Conservation (phyloP, 257 asterid genomes). For the Eustoma russellianum region DNA sequence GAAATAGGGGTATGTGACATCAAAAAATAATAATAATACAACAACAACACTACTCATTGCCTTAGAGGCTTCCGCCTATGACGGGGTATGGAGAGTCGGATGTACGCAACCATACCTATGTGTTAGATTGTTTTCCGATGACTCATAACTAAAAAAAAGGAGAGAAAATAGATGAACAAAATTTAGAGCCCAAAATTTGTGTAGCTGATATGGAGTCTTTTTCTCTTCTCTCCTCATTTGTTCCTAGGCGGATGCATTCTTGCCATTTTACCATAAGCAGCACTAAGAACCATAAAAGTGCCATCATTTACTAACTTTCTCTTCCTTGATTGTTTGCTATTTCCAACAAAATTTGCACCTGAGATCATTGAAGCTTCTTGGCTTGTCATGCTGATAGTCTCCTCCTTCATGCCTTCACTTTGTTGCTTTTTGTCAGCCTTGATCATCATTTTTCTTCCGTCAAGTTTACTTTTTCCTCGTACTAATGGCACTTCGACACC, state of each 20-base stretch:
- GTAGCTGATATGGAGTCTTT: not conserved
- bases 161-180: not conserved
- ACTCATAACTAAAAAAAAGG: too few species aligned
- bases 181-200: not conserved
- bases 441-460: slow-evolving; percentile 2
- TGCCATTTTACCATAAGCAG: slow-evolving; percentile 3
- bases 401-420: not conserved
- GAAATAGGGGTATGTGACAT: too few species aligned
- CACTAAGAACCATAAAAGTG: slow-evolving; percentile 1
- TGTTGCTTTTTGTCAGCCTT: not conserved
- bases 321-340: not conserved
- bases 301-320: not conserved
- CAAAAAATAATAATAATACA: too few species aligned
- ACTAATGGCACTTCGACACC: too few species aligned
- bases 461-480: not conserved
- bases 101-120: too few species aligned
- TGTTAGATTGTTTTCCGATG: too few species aligned
- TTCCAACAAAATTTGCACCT: not conserved
- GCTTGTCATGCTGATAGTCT: not conserved
- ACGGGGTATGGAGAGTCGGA: too few species aligned
- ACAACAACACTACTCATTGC: too few species aligned
- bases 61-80: too few species aligned
- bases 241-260: slow-evolving; percentile 9
- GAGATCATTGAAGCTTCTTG: not conserved
- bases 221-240: not conserved